Evolutionary conservation across 345 rosid genomes (phyloP).

Genomic region (Populus pruinosa): DNA sequence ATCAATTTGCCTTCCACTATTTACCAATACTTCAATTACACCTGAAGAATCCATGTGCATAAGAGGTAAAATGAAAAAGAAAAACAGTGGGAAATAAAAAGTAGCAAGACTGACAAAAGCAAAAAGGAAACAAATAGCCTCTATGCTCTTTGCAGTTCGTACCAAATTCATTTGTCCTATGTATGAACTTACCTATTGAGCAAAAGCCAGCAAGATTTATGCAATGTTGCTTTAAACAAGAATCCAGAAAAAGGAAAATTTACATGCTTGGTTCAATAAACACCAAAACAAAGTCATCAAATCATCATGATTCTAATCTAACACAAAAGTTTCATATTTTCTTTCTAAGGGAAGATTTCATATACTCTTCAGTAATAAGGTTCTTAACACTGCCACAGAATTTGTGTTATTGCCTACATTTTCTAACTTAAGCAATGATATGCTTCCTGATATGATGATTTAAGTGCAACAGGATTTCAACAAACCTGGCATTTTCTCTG

Average conservation of each 20-base stretch:
- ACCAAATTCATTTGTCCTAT: not conserved
- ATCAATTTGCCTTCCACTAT: slow-evolving; percentile 92
- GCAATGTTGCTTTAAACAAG: not conserved
- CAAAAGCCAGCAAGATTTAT: not conserved
- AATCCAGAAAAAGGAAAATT: not conserved
- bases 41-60: slow-evolving; percentile 38
- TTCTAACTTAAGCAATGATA: not conserved
- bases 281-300: not conserved
- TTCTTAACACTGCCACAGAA: not conserved
- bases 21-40: slow-evolving; percentile 73
- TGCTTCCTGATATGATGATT: not conserved
- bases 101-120: slow-evolving; percentile 4
- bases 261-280: not conserved
- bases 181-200: not conserved
- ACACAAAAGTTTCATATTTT: not conserved
- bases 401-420: not conserved
- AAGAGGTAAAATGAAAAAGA: not conserved
- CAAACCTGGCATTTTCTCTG: slow-evolving; percentile 95
- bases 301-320: not conserved
- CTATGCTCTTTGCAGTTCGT: not conserved
- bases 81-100: not conserved
- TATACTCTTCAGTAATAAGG: not conserved
- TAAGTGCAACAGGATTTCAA: not conserved
- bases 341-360: not conserved
- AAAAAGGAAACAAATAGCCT: not conserved